Conservation (phyloP, 768 basidiomycete genomes). For the Serendipita indica region DNA sequence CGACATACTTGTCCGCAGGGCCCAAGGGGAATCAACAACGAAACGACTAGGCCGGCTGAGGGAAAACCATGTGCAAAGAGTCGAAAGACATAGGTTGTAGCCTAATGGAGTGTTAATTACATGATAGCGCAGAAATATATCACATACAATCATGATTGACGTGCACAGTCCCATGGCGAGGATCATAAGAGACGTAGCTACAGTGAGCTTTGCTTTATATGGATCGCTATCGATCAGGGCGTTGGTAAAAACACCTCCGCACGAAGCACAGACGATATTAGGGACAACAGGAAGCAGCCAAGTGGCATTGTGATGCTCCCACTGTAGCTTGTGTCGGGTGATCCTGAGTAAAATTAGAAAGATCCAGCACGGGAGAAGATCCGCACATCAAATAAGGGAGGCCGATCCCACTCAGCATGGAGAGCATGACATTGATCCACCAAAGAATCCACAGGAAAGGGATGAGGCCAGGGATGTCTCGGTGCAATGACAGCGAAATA, state of each 20-base stretch:
- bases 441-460: slow-evolving; percentile 48
- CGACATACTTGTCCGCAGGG: slow-evolving; percentile 45
- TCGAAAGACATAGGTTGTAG: background rate
- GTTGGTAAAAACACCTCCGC: slow-evolving; percentile 43
- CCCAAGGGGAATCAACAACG: slow-evolving; percentile 59
- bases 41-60: background rate
- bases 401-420: slow-evolving; percentile 44
- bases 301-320: slow-evolving; percentile 39
- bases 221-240: slow-evolving; percentile 33
- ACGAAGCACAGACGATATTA: slow-evolving; percentile 52
- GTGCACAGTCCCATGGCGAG: slow-evolving; percentile 40
- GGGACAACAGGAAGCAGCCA: slow-evolving; percentile 70
- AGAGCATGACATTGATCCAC: slow-evolving; percentile 50
- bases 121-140: background rate
- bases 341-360: slow-evolving; percentile 23
- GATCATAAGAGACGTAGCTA: slow-evolving; percentile 32
- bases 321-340: slow-evolving; percentile 40
- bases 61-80: background rate
- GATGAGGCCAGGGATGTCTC: slow-evolving; percentile 36
- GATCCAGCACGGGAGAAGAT: background rate
- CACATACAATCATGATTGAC: slow-evolving; percentile 47
- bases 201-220: slow-evolving; percentile 38
- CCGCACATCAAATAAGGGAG: slow-evolving; percentile 49
- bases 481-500: slow-evolving; percentile 30
- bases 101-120: background rate